Evolutionary conservation across 1,139 yeast species (phyloP).

Genomic region (Kodamaea sp.): DNA sequence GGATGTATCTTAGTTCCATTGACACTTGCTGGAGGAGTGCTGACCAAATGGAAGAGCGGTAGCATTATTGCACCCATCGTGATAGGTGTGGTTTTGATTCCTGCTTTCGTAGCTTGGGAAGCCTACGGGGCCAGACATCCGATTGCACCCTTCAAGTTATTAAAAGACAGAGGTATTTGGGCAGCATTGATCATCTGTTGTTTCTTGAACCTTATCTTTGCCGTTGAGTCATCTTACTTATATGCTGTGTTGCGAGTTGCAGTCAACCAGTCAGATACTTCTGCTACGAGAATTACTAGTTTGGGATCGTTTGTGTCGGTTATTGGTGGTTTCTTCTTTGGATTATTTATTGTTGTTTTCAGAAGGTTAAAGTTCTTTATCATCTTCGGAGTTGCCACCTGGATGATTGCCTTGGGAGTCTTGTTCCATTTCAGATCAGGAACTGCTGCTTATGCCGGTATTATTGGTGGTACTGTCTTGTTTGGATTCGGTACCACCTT

Average conservation of each 20-base stretch:
- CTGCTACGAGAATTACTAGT: slow-evolving; percentile 39
- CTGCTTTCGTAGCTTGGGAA: slow-evolving; percentile 37
- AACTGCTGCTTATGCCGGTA: slow-evolving; percentile 29
- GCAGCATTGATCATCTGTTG: slow-evolving; percentile 29
- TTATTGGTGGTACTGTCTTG: slow-evolving; percentile 34
- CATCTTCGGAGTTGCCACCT: slow-evolving; percentile 33
- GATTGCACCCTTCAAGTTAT: slow-evolving; percentile 31
- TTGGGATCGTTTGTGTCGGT: slow-evolving; percentile 36
- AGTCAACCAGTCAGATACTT: slow-evolving; percentile 28
- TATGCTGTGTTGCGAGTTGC: slow-evolving; percentile 39
- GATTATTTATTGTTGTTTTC: slow-evolving; percentile 31
- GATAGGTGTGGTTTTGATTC: slow-evolving; percentile 36
- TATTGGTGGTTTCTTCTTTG: slow-evolving; percentile 34
- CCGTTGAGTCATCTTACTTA: slow-evolving; percentile 33
- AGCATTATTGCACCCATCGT: slow-evolving; percentile 39
- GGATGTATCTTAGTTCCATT: slow-evolving; percentile 43
- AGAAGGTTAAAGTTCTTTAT: slow-evolving; percentile 35
- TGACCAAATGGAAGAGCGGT: slow-evolving; percentile 31
- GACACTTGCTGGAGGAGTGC: slow-evolving; percentile 39
- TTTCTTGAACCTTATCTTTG: slow-evolving; percentile 31
- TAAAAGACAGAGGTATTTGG: slow-evolving; percentile 42
- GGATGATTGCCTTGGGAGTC: slow-evolving; percentile 40
- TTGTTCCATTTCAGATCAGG: slow-evolving; percentile 36
- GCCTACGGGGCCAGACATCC: slow-evolving; percentile 31
- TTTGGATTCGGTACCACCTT: slow-evolving; percentile 42